Percentiles rank a stretch among this genome's conserved stretches.
Evolutionary conservation across 345 rosid genomes (phyloP).

Genomic region (Ceriops decandra): DNA sequence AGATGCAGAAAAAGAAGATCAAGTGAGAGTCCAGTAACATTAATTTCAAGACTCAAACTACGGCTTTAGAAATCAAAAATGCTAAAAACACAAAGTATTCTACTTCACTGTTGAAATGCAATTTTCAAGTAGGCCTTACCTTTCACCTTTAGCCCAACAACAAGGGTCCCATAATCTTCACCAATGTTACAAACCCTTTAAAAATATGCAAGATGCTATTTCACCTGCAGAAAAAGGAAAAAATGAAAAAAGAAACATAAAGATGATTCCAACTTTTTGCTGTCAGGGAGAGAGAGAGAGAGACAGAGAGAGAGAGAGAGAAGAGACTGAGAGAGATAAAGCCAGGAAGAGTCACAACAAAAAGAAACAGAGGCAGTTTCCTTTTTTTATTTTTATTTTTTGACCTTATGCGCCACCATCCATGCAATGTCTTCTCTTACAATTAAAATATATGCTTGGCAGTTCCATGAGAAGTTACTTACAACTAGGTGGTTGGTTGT

Average conservation of each 20-base stretch:
- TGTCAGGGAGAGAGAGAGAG: slow-evolving; percentile 20
- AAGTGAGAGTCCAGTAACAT: slow-evolving; percentile 5
- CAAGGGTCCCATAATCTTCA: slow-evolving; percentile 43
- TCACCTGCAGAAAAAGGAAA: slow-evolving; percentile 21
- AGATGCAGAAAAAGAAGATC: slow-evolving; percentile 6
- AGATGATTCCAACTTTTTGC: slow-evolving; percentile 15
- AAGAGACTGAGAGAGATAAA: slow-evolving; percentile 5
- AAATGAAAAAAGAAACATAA: neutral
- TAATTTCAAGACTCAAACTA: neutral
- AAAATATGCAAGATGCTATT: slow-evolving; percentile 13
- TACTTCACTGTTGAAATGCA: slow-evolving; percentile 17
- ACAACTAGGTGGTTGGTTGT: slow-evolving; percentile 17
- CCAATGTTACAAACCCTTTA: slow-evolving; percentile 24
- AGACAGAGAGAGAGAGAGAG: neutral
- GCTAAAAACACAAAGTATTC: neutral
- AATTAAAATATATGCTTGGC: neutral
- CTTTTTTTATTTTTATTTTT: neutral
- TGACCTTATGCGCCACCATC: slow-evolving; percentile 13
- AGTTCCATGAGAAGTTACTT: neutral
- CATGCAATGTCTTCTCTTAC: slow-evolving; percentile 11
- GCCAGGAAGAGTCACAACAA: slow-evolving; percentile 13
- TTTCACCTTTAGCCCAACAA: slow-evolving; percentile 30
- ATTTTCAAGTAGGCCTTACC: slow-evolving; percentile 22
- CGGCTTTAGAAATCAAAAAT: slow-evolving; percentile 20
- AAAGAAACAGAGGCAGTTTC: slow-evolving; percentile 17